Conservation (phyloP, 2,329 filamentous ascomycete genomes). For the Cordyceps militaris region DNA sequence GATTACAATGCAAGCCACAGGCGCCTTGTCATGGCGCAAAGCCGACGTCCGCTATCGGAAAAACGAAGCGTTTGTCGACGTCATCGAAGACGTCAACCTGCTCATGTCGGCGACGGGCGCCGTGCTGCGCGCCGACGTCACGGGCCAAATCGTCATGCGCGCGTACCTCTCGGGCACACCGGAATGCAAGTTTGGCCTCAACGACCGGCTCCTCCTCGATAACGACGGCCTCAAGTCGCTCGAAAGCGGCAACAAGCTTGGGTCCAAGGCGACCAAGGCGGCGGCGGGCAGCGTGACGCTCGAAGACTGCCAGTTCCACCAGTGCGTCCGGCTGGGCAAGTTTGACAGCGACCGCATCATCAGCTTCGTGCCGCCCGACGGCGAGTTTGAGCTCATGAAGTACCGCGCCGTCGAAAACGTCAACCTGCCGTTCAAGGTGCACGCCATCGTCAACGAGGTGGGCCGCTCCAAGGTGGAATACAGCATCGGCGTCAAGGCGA, state of each 20-base stretch:
- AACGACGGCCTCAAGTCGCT: slow-evolving; percentile 58
- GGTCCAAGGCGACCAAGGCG: slow-evolving; percentile 86
- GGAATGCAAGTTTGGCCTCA: slow-evolving; percentile 98
- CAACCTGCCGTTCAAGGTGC: slow-evolving; percentile 96
- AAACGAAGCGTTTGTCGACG: slow-evolving; percentile 98
- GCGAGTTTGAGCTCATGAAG: slow-evolving; percentile 97
- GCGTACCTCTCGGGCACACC: slow-evolving; percentile 94
- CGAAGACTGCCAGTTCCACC: slow-evolving; percentile 98
- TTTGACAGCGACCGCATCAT: slow-evolving; percentile 97
- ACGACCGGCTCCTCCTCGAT: slow-evolving; percentile 90
- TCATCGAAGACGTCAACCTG: slow-evolving; percentile 97
- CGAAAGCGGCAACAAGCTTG: slow-evolving; percentile 68
- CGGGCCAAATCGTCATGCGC: slow-evolving; percentile 96
- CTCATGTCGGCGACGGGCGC: slow-evolving; percentile 98
- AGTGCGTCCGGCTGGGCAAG: slow-evolving; percentile 94
- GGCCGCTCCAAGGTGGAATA: slow-evolving; percentile 98
- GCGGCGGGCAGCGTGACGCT: slow-evolving; percentile 92
- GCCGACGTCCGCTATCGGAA: slow-evolving; percentile 98
- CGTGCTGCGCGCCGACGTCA: slow-evolving; percentile 90
- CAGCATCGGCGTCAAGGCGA: slow-evolving; percentile 93
- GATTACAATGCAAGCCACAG: slow-evolving; percentile 98
- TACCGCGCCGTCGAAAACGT: slow-evolving; percentile 98
- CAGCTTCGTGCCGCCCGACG: slow-evolving; percentile 92
- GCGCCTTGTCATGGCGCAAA: slow-evolving; percentile 92
- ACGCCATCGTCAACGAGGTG: slow-evolving; percentile 96